Conservation (phyloP, 2,329 filamentous ascomycete species). For the Alternaria infectoria region DNA sequence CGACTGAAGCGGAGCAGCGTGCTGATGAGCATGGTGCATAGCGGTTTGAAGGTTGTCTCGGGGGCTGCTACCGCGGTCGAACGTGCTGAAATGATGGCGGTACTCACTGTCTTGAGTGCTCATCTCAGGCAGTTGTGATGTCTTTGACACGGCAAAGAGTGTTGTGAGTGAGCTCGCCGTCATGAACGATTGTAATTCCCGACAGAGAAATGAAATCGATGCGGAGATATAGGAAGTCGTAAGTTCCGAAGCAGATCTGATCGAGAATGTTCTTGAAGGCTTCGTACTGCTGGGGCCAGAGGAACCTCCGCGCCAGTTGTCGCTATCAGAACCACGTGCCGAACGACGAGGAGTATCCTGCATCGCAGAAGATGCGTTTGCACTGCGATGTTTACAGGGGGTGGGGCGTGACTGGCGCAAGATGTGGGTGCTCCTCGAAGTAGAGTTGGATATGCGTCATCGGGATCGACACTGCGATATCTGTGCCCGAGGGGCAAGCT, state of each 20-base stretch:
- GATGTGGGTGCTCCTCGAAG: not conserved
- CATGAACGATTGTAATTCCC: conserved; percentile 64
- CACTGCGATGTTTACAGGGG: not conserved
- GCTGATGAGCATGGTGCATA: conserved; percentile 23
- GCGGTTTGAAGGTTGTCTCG: conserved; percentile 39
- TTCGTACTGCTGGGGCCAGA: too few relatives aligned
- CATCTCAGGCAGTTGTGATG: conserved; percentile 78
- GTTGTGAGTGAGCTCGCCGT: not conserved
- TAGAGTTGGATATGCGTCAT: not conserved
- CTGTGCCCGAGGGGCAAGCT: not conserved
- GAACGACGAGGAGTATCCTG: conserved; percentile 70
- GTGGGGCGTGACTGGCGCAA: not conserved
- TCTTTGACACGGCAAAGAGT: conserved; percentile 58
- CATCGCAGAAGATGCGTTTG: too few relatives aligned
- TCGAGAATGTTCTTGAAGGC: conserved; percentile 82
- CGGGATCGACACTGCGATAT: not conserved
- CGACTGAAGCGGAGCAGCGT: conserved; percentile 13
- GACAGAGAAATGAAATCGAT: conserved; percentile 80
- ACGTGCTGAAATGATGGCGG: conserved; percentile 77
- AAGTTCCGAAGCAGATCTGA: conserved; percentile 78
- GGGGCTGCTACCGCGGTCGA: conserved; percentile 74
- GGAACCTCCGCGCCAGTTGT: conserved; percentile 77
- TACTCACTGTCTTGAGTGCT: conserved; percentile 78
- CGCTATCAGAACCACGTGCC: conserved; percentile 94
- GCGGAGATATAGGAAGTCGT: conserved; percentile 93